These are phyloP conservation scores for Colletotrichum sidae DNA, from an alignment of 2,329 filamentous ascomycete genomes.

Conservation along the genomic window DNA sequence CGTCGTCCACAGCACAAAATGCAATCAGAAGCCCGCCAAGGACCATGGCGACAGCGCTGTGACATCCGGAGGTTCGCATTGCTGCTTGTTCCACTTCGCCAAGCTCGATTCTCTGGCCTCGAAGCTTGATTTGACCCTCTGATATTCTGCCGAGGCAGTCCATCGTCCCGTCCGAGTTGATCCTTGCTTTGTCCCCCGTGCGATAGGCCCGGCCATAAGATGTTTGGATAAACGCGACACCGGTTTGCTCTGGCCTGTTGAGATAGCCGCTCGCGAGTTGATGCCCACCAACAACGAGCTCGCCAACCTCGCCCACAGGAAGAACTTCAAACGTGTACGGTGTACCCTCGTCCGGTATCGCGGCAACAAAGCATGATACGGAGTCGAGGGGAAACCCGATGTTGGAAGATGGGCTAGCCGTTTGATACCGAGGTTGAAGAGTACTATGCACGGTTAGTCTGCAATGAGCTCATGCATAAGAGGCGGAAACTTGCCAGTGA, in stretches of 20 bases:
- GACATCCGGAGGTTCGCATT: constrained; percentile 70
- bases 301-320: constrained; percentile 76
- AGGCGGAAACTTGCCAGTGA: constrained; percentile 69
- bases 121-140: constrained; percentile 85
- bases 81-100: constrained; percentile 82
- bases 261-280: constrained; percentile 87
- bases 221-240: constrained; percentile 75
- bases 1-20: constrained; percentile 72
- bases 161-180: constrained; percentile 75
- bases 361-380: constrained; percentile 80
- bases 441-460: background rate
- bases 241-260: constrained; percentile 82
- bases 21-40: constrained; percentile 76
- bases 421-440: constrained; percentile 15
- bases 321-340: constrained; percentile 62
- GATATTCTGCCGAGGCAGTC: constrained; percentile 86
- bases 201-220: constrained; percentile 80
- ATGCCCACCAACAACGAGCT: constrained; percentile 83
- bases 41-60: constrained; percentile 75
- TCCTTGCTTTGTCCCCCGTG: constrained; percentile 84
- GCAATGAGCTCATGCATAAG: background rate
- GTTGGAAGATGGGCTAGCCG: constrained; percentile 50
- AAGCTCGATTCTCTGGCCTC: constrained; percentile 85
- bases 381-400: constrained; percentile 86
- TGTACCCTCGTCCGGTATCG: constrained; percentile 52